These are phyloP conservation scores for Hyaloscypha bicolor DNA, from an alignment of 495 filamentous ascomycete genomes.

Conservation along the genomic window DNA sequence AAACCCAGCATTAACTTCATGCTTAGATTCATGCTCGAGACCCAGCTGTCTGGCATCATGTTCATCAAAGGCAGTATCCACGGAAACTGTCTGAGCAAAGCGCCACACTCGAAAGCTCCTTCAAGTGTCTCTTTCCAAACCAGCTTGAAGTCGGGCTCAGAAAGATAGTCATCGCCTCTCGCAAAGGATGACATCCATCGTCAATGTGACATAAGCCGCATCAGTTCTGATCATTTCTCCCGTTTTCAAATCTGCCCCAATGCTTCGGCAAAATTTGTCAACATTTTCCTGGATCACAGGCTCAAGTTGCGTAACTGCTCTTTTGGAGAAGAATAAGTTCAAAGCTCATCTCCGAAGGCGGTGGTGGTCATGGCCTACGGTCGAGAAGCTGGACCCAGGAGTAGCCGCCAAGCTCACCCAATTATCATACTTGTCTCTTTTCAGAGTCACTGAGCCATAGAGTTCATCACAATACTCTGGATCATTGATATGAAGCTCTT, in stretches of 20 bases:
- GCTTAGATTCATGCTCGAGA: neutral
- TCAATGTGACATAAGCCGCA: neutral
- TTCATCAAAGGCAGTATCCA: neutral
- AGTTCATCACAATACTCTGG: conserved; percentile 53
- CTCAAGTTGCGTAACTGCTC: conserved; percentile 42
- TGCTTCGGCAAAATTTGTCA: conserved; percentile 25
- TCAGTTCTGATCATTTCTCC: neutral
- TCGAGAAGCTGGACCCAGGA: conserved; percentile 42
- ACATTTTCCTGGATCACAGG: conserved; percentile 48
- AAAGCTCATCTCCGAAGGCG: conserved; percentile 41
- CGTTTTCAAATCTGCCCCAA: neutral
- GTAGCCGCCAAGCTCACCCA: conserved; percentile 15
- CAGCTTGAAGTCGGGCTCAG: conserved; percentile 14
- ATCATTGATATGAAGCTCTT: conserved; percentile 58
- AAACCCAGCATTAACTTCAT: neutral
- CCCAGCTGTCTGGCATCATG: neutral
- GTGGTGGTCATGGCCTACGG: conserved; percentile 49
- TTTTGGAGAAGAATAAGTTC: conserved; percentile 54
- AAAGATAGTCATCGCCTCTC: neutral
- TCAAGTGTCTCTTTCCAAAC: conserved; percentile 13
- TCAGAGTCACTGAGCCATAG: conserved; percentile 36
- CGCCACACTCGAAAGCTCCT: neutral
- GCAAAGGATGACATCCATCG: conserved; percentile 23
- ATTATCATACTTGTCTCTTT: conserved; percentile 23
- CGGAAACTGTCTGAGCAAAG: conserved; percentile 16